A percentile compares a stretch with the other conserved stretches of the same genome.
These are phyloP conservation scores for Diaporthe eres DNA, from an alignment of 2,329 filamentous ascomycete genomes.

Conservation along the genomic window DNA sequence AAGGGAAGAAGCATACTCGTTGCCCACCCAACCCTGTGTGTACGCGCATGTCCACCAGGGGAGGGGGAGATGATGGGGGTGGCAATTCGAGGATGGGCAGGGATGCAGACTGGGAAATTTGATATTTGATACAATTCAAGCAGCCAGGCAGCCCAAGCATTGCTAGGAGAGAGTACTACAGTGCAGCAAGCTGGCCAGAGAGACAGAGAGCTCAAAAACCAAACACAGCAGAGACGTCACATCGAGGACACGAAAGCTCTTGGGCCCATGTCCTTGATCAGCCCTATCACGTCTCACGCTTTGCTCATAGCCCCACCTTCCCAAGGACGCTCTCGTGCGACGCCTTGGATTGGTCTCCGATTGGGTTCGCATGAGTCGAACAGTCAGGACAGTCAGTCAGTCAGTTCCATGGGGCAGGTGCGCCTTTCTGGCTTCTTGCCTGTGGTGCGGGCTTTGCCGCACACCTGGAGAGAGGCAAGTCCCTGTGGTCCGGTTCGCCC, in stretches of 20 bases:
- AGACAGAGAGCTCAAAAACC: not conserved
- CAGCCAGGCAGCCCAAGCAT: not conserved
- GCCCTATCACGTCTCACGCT: conserved; percentile 30
- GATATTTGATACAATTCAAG: not conserved
- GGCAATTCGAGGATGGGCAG: not conserved
- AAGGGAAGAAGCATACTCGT: not conserved
- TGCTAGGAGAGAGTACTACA: too few relatives aligned
- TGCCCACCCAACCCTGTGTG: too few relatives aligned
- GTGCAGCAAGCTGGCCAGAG: too few relatives aligned
- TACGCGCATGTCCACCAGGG: too few relatives aligned
- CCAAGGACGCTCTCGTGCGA: conserved; percentile 20
- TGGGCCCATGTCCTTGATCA: conserved; percentile 7
- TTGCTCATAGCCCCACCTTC: not conserved
- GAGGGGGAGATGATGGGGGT: not conserved
- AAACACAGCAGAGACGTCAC: not conserved
- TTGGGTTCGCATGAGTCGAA: conserved; percentile 16
- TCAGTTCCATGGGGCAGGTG: not conserved
- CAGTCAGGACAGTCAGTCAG: not conserved
- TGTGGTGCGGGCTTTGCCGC: not conserved
- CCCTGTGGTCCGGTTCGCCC: not conserved
- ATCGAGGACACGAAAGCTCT: conserved; percentile 1
- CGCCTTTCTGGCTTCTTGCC: not conserved
- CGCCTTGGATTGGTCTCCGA: conserved; percentile 12
- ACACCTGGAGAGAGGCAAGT: not conserved
- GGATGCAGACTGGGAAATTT: not conserved